These are phyloP conservation scores for Panicum miliaceum DNA, from an alignment of 176 grass and related monocot species.

Conservation along the genomic window DNA sequence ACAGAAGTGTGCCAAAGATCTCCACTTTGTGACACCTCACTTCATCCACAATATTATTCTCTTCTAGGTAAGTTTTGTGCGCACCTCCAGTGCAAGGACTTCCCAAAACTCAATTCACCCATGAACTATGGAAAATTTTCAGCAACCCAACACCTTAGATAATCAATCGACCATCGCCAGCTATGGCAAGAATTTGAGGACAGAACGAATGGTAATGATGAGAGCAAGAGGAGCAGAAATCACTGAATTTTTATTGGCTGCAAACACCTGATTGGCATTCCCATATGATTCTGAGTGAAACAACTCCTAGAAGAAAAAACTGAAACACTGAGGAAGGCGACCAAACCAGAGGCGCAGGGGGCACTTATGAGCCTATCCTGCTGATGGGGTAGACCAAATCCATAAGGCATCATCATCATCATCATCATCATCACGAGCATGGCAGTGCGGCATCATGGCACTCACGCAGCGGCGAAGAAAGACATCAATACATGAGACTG, in stretches of 20 bases:
- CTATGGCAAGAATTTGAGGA: background rate
- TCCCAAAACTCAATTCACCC: background rate
- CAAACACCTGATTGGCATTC: background rate
- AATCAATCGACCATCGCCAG: background rate
- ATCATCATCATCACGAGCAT: background rate
- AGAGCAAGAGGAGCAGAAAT: background rate
- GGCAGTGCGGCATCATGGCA: background rate
- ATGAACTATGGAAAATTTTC: background rate
- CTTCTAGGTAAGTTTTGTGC: too few relatives aligned
- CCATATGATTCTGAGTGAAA: background rate
- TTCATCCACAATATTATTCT: too few relatives aligned
- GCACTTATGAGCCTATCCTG: slow-evolving; percentile 27
- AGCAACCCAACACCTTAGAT: background rate
- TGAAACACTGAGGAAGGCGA: background rate
- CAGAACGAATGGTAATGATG: background rate
- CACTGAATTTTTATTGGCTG: slow-evolving; percentile 4
- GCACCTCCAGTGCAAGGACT: background rate
- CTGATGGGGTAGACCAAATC: background rate
- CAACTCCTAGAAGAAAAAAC: background rate
- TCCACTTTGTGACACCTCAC: too few relatives aligned
- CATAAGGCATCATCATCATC: slow-evolving; percentile 22
- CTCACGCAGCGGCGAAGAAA: background rate
- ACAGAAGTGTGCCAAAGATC: too few relatives aligned
- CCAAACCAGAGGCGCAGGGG: background rate
- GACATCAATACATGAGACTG: background rate